phyloP scores from a whole-genome alignment of 176 grass and related monocot species.

The Cenchrus fungigraminus region DNA sequence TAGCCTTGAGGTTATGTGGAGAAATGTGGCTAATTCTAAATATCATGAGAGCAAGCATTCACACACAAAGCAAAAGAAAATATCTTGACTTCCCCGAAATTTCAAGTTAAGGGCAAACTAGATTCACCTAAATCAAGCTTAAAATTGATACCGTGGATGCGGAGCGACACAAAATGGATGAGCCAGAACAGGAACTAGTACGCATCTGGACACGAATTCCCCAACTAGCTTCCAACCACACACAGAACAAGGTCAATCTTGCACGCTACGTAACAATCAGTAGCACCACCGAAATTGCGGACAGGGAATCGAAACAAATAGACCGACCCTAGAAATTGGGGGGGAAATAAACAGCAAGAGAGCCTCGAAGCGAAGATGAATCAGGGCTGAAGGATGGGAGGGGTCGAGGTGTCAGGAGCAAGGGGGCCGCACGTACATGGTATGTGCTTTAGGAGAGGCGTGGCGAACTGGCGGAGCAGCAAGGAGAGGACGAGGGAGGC shows the following conservation, averaged over 20 bases:
- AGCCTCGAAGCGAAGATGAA: neutral
- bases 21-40: conserved; percentile 10
- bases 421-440: conserved; percentile 33
- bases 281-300: neutral
- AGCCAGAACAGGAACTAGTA: neutral
- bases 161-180: conserved; percentile 16
- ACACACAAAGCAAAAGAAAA: neutral
- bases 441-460: conserved; percentile 55
- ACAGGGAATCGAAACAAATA: neutral
- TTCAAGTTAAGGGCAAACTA: neutral
- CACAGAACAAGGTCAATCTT: neutral
- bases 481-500: conserved; percentile 56
- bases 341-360: neutral
- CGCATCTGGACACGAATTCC: neutral
- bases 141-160: neutral
- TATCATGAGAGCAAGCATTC: neutral
- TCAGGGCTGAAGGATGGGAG: neutral
- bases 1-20: neutral
- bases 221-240: conserved; percentile 2
- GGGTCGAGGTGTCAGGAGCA: neutral
- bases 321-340: neutral
- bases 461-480: conserved; percentile 54
- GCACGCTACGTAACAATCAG: conserved; percentile 4
- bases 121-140: neutral
- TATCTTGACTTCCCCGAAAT: neutral